Conservation (phyloP, 352 stramenopile species). For the Aphanomyces cochlioides region DNA sequence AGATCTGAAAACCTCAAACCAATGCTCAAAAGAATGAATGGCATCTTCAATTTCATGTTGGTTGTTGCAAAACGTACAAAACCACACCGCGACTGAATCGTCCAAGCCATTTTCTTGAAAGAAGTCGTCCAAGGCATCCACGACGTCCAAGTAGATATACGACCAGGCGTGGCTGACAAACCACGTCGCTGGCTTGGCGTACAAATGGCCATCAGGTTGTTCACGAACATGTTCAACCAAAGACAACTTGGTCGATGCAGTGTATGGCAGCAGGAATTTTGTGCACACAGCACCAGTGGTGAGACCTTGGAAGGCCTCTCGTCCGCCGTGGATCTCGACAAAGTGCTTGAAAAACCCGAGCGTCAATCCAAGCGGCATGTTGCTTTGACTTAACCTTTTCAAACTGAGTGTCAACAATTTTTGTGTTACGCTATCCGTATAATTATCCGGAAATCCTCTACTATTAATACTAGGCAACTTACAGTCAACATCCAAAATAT, state of each 20-base stretch:
- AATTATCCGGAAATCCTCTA: too few relatives aligned
- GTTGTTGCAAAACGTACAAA: slow-evolving; percentile 21
- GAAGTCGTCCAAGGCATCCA: slow-evolving; percentile 11
- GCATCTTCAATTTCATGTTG: slow-evolving; percentile 4
- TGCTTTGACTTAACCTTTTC: too few relatives aligned
- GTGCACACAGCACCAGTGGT: slow-evolving; percentile 10
- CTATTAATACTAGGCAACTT: too few relatives aligned
- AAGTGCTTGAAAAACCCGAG: slow-evolving; percentile 12
- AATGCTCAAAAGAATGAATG: neutral
- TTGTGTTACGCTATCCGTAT: too few relatives aligned
- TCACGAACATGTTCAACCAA: neutral
- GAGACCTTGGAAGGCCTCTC: neutral
- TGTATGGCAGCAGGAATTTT: slow-evolving; percentile 1
- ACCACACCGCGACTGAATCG: neutral
- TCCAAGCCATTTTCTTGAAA: neutral
- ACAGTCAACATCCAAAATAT: too few relatives aligned
- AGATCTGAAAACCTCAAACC: neutral
- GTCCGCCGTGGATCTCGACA: slow-evolving; percentile 17
- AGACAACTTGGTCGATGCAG: neutral
- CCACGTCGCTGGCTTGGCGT: slow-evolving; percentile 10
- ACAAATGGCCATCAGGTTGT: neutral
- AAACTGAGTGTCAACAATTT: too few relatives aligned
- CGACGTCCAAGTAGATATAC: slow-evolving; percentile 17
- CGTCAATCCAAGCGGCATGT: neutral
- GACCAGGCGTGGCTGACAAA: slow-evolving; percentile 24